Evolutionary conservation across 768 basidiomycete species (phyloP), one percentile per base, ranked within the genome.

Genomic region (Rhizopogon salebrosus): DNA sequence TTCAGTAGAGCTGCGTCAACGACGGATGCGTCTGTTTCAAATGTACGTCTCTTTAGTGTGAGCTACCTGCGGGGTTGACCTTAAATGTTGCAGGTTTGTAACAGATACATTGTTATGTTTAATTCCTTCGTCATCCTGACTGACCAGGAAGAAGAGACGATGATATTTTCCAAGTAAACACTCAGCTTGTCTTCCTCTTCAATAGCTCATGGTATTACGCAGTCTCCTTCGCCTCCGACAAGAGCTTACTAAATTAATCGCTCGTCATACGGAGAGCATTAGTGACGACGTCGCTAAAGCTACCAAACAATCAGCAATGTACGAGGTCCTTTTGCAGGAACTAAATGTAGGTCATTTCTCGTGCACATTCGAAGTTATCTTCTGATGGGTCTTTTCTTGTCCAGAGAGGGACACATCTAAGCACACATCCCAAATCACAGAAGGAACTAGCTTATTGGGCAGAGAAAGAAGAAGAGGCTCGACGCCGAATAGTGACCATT

Each of bases 151-250:
- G 92, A 97, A 59, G 95, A 97, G 65, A 91, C 91, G 8, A 97
- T 98, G 94, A 89, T 98, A 42, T 97, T 97, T 63, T 83, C 88
- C 22, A 94, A 94, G 95, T 95, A 63, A 18, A 48, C 27, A n/a
- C 14, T 40, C 35, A 39, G 31, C 8, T 13, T 4, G 29, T 2
- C 41, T 20, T 40, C 18, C 14, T 46, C 20, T 46, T 38, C 8
- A 16, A 40, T 41, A 42, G 29, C 49, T 51, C 18, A 51, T 18
- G 39, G n/a, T 34, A 0, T 37, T 50, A 51, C 5, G 10, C 54
- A 98, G 95, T 63, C 74, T 97, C 48, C 72, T 84, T 13, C 87
- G 93, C n/a, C 67, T 98, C 45, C 84, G 94, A 36, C 83, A 87
- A 59, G 95, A 95, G 68, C 64, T 98, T 18, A 76, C 81, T 38